Evolutionary conservation across 164 flowering plant species (phyloP).

Genomic region (Magnolia kwangsiensis): DNA sequence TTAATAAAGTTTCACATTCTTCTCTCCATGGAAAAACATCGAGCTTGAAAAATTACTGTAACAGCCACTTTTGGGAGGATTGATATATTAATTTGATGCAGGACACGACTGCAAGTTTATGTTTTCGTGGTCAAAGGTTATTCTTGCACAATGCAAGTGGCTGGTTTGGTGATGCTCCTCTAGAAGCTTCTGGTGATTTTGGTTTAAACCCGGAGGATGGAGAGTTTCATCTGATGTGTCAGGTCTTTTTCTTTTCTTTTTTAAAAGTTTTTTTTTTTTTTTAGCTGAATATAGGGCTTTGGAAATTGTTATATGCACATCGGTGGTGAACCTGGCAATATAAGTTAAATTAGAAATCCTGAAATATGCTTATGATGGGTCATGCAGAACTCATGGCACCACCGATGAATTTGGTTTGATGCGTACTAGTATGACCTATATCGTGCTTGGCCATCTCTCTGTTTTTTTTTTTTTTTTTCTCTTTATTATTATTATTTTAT

Average conservation of each 20-base stretch:
- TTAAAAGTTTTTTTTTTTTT: no score
- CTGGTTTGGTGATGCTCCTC: constrained; percentile 89
- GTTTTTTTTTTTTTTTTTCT: no score
- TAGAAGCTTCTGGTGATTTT: constrained; percentile 98
- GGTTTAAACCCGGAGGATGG: constrained; percentile 98
- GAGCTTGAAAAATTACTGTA: background rate
- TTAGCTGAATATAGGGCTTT: background rate
- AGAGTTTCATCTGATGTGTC: constrained; percentile 95
- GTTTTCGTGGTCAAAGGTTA: constrained; percentile 87
- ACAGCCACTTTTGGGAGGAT: background rate
- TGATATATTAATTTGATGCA: constrained; percentile 9
- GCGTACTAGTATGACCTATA: no score
- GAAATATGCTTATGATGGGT: no score
- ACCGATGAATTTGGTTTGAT: no score
- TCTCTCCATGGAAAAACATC: no score
- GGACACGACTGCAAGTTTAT: constrained; percentile 56
- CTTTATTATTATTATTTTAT: no score
- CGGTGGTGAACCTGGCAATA: no score
- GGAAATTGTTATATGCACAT: background rate
- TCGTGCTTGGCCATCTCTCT: no score
- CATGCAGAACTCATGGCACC: no score
- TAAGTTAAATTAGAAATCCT: no score
- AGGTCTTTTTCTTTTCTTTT: constrained; percentile 39
- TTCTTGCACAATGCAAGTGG: constrained; percentile 90
- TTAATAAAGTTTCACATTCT: no score